Base-by-base conservation (phyloP, 2,329 filamentous ascomycete genomes). In the Fusarium austroafricanum region DNA sequence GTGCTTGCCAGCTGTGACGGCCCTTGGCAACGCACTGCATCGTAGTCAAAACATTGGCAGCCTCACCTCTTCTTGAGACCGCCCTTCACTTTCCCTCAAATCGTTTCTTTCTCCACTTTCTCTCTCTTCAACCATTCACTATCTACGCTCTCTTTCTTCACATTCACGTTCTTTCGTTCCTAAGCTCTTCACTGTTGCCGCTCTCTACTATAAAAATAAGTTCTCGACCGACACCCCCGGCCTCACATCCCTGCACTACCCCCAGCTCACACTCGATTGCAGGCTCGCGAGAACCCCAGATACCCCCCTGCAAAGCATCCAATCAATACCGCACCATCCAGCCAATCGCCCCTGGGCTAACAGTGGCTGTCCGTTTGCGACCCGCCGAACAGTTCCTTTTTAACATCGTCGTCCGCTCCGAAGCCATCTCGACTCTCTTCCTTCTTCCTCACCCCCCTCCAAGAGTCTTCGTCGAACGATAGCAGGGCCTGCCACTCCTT, bases 391-490 rank as follows among this genome's bases (percentile, higher is more conserved):
- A 67, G 66, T 72, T 75, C 71, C 71, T 70, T 75, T 70, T 75
- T 74, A 76, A 75, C 73, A 60, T 72, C 68, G 56, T 68, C 58
- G 58, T 63, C 68, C 65, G 66, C 69, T 61, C 68, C 65, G 65
- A 61, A 69, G 56, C 60, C 63, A 66, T 62, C 59, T 68, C 59
- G 57, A 65, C 57, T 46, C 60, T 62, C 63, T 54, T 61, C 44
- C 46, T 66, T 64, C 67, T 67, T 63, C 66, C 49, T 71, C 73
- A 73, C 71, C 71, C 68, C 60, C 67, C 67, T 66, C 70, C 58
- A 71, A 73, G 55, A 73, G 71, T 71, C 62, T 71, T 60, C 56
- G 71, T 74, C 72, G 66, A 73, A 70, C 67, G 67, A 68, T 65
- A 62, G 61, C 61, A 69, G 70, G 71, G 65, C 59, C 59, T 71